Conservation (phyloP, 495 filamentous ascomycete species). For the Acidiella bohemica region DNA sequence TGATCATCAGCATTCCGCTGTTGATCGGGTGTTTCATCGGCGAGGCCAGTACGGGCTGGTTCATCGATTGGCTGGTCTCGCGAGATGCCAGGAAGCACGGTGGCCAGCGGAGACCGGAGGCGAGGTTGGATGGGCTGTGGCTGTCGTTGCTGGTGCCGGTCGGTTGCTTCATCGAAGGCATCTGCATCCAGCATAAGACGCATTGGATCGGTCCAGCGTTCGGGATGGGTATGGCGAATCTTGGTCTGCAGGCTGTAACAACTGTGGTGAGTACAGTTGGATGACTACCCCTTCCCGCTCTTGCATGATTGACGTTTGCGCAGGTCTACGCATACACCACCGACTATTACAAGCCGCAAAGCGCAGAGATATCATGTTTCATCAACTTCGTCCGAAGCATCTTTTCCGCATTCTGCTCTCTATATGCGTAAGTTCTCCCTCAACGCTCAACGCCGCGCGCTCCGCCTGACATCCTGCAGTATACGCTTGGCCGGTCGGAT, state of each 20-base stretch:
- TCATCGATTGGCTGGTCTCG: constrained; percentile 25
- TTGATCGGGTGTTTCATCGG: constrained; percentile 25
- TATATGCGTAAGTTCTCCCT: constrained; percentile 16
- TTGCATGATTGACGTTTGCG: too few relatives aligned
- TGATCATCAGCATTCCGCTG: constrained; percentile 24
- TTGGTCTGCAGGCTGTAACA: constrained; percentile 26
- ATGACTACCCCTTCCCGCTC: too few relatives aligned
- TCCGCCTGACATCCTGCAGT: neutral
- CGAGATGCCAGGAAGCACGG: constrained; percentile 16
- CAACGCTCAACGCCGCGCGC: neutral
- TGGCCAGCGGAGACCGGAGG: constrained; percentile 25
- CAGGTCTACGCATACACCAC: too few relatives aligned
- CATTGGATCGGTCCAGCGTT: constrained; percentile 16
- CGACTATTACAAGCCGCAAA: constrained; percentile 14
- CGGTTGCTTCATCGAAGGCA: constrained; percentile 7
- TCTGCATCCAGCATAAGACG: constrained; percentile 11
- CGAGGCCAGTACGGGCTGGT: constrained; percentile 24
- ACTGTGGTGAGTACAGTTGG: too few relatives aligned
- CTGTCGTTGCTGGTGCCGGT: constrained; percentile 7
- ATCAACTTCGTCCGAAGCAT: constrained; percentile 13
- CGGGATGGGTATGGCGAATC: constrained; percentile 25
- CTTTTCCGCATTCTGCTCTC: constrained; percentile 9
- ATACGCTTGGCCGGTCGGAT: constrained; percentile 8
- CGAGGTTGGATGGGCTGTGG: constrained; percentile 19
- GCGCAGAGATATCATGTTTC: constrained; percentile 6